phyloP scores from a whole-genome alignment of 306 rosid genomes.

The Echinosophora koreensis region DNA sequence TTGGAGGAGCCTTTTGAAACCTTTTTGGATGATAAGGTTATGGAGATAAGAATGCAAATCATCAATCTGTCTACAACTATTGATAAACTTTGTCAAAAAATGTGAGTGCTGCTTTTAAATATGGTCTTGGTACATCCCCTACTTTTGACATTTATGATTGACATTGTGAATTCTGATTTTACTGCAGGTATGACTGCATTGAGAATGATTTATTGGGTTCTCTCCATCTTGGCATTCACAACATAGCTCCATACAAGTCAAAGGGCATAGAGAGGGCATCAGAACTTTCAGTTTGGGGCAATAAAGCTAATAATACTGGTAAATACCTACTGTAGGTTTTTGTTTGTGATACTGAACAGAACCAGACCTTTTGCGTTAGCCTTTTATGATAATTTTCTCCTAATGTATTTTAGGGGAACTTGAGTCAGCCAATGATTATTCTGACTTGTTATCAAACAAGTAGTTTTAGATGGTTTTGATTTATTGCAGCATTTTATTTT shows the following conservation, averaged over 20 bases:
- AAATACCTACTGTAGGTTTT: constrained; percentile 50
- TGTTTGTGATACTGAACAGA: constrained; percentile 60
- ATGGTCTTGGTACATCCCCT: constrained; percentile 16
- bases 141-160: constrained; percentile 36
- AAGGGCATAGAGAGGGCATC: constrained; percentile 93
- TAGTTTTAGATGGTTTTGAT: constrained; percentile 40
- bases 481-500: constrained; percentile 16
- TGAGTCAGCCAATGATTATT: constrained; percentile 28
- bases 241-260: constrained; percentile 91
- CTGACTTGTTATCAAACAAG: constrained; percentile 28
- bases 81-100: constrained; percentile 77
- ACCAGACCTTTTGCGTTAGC: neutral
- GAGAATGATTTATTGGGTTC: constrained; percentile 91
- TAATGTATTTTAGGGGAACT: neutral
- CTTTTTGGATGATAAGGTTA: constrained; percentile 65
- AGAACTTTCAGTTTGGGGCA: constrained; percentile 72
- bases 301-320: constrained; percentile 59
- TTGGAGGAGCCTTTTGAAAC: constrained; percentile 83
- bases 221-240: constrained; percentile 69
- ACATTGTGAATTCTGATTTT: constrained; percentile 35
- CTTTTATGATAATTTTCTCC: constrained; percentile 5
- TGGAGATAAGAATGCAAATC: constrained; percentile 80
- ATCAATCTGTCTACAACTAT: constrained; percentile 69
- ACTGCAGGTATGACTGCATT: constrained; percentile 90
- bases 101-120: constrained; percentile 61